Base-by-base conservation (phyloP, 2,329 filamentous ascomycete species). In the Albophoma yamanashiensis region DNA sequence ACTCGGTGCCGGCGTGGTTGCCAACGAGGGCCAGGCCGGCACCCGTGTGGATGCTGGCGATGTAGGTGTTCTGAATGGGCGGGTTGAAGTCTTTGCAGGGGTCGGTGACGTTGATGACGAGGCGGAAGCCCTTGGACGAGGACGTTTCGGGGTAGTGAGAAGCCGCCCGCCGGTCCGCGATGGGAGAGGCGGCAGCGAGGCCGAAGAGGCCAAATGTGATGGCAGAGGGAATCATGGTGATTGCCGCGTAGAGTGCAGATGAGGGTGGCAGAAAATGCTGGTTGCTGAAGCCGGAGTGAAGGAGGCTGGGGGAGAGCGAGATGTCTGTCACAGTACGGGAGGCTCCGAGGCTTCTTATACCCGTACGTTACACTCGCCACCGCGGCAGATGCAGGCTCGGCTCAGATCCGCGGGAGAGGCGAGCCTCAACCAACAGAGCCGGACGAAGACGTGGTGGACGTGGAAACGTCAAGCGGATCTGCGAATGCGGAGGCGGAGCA, bases 91-190 rank as follows among this genome's bases (percentile, higher is more conserved):
- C 74, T 14, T 62, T 62, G 17, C 67, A 56, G 1, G 64, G 66
- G 65, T 76, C 70, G 11, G 74, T 75, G 50, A 78, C 73, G 60
- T 78, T 76, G 65, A 74, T 72, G n/a, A 76, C 68, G 22, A 79
- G 69, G 31, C 66, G 69, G 71, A 78, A 78, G 59, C 68, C 68
- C 56, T 64, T 63, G 40, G 66, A 67, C 17, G 53, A 55, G 20
- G 62, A 59, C n/a, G 58, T 60, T 3, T 39, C 9, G 22, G 62
- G 64, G 39, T 63, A 65, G 50, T 59, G 36, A 36, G 62, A 59
- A 9, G 22, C 39, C 53, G 52, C 50, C 52, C 59, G 50, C 31
- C 59, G 34, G 9, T 57, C 55, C 55, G 38, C 55, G 17, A 63
- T 25, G 34, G 67, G 63, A 38, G 64, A 62, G 58, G 66, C 67